A percentile compares a stretch with the other conserved stretches of the same genome.
phyloP scores from a whole-genome alignment of 768 basidiomycete genomes.

The Lenzites betulinus region DNA sequence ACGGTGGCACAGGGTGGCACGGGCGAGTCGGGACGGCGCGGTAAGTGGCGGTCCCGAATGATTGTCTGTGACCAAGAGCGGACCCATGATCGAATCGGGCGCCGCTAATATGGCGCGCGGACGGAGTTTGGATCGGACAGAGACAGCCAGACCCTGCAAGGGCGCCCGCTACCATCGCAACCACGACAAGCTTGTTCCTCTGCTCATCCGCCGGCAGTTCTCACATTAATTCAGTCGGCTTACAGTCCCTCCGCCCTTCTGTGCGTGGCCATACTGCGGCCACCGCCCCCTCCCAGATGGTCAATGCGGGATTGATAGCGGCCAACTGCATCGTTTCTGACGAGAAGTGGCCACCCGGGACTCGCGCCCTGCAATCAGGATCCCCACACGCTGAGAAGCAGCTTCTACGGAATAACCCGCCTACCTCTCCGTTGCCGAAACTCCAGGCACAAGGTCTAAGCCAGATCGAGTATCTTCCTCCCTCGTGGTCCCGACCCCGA shows the following conservation, averaged over 20 bases:
- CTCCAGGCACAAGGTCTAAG: constrained; percentile 15
- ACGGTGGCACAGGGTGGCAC: background rate
- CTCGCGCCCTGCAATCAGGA: constrained; percentile 1
- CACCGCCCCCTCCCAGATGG: constrained; percentile 1
- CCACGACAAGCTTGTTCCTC: constrained; percentile 8
- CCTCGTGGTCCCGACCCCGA: constrained; percentile 4
- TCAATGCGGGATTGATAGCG: background rate
- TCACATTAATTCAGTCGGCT: no score
- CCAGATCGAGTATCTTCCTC: constrained; percentile 14
- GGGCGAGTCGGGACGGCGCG: background rate
- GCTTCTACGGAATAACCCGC: constrained; percentile 18
- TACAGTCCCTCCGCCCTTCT: background rate
- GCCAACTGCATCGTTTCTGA: constrained; percentile 5
- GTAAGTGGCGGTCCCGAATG: constrained; percentile 4
- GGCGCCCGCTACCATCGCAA: constrained; percentile 15
- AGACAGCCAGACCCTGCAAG: background rate
- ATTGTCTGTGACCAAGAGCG: constrained; percentile 3
- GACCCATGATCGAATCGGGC: background rate
- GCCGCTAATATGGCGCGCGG: constrained; percentile 5
- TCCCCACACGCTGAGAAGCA: background rate
- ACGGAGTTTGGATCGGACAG: constrained; percentile 2
- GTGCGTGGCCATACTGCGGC: constrained; percentile 1
- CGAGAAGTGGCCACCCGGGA: constrained; percentile 9
- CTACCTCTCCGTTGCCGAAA: constrained; percentile 7
- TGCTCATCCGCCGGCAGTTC: no score